A percentile compares a stretch with the other conserved stretches of the same genome.
Conservation (phyloP, 257 asterid species). For the Nicotiana paniculata region DNA sequence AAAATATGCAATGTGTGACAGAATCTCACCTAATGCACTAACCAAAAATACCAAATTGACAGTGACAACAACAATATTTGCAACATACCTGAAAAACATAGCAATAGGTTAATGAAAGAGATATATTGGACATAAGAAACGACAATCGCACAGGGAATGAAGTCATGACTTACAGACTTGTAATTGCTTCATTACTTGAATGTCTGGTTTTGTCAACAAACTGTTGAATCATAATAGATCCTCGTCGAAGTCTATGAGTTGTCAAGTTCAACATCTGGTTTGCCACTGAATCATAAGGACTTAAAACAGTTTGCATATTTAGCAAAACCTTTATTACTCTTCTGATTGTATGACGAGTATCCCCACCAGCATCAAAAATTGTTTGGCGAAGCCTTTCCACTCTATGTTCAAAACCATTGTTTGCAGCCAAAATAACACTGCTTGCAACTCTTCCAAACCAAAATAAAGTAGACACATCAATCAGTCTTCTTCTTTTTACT, state of each 20-base stretch:
- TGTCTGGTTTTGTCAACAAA: conserved; percentile 22
- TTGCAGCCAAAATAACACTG: conserved; percentile 28
- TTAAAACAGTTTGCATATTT: conserved; percentile 29
- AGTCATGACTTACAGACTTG: conserved; percentile 23
- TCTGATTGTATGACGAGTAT: conserved; percentile 26
- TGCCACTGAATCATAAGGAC: conserved; percentile 31
- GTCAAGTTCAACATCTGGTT: conserved; percentile 28
- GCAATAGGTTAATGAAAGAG: not conserved
- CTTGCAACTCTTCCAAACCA: conserved; percentile 32
- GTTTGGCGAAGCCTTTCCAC: conserved; percentile 32
- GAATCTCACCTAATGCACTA: conserved; percentile 42
- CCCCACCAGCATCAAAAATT: conserved; percentile 30
- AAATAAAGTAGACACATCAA: not conserved
- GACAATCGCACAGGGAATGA: not conserved
- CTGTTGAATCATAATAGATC: conserved; percentile 23
- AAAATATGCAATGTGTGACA: not conserved
- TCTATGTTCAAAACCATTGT: conserved; percentile 23
- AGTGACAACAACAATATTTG: conserved; percentile 34
- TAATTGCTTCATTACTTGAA: conserved; percentile 27
- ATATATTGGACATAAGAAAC: not conserved
- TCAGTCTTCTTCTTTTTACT: not conserved
- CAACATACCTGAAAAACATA: conserved; percentile 22
- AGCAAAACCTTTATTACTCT: conserved; percentile 28
- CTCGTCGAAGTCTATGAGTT: conserved; percentile 28
- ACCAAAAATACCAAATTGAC: conserved; percentile 35